Evolutionary conservation across 768 basidiomycete genomes (phyloP), one percentile per base, ranked within the genome.

Genomic region (Leccinum longicurvipes): DNA sequence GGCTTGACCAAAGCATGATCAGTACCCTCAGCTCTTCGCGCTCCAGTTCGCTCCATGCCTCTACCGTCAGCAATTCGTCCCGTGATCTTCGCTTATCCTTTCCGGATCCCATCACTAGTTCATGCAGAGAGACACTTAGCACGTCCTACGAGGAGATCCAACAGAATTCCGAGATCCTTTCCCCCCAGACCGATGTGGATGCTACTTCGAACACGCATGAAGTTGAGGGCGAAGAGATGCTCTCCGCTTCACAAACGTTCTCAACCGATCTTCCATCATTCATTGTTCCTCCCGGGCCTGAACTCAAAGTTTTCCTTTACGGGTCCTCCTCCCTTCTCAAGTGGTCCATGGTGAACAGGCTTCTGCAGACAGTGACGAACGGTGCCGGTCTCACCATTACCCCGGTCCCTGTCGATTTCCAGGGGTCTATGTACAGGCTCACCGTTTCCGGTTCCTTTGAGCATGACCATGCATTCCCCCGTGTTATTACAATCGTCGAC

Each of bases 11-110:
- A 73, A 91, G 89, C 73, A 81, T 91, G 74, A 79, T 88, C 65
- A 86, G 89, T 71, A 91, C 89, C 15, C 78, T 91, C 58, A 86
- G 82, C 72, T 79, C 83, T 48, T 90, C 89, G 54, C 84, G 87
- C 61, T 82, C 87, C 17, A 83, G 82, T 64, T 82, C 82, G 32
- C 67, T 82, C 53, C 77, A 80, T 60, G 70, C 75, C 21, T 77
- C 81, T 49, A 81, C 83, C 56, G 70, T 79, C 53, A 85, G 85
- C 56, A 79, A 66, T 53, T 82, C 85, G n/a, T 73, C 84, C 49
- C 85, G 85, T 70, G 87, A 90, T 73, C 79, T 91, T 58, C 82
- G 86, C 62, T 71, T 91, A 55, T 91, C 89, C 31, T 92, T 92
- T 73, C 89, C 89, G 36, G 89, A 92, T 73, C 89, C 89, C 57